A percentile compares a stretch with the other conserved stretches of the same genome.
phyloP scores from a whole-genome alignment of 768 basidiomycete genomes.

The Mrakia blollopis region DNA sequence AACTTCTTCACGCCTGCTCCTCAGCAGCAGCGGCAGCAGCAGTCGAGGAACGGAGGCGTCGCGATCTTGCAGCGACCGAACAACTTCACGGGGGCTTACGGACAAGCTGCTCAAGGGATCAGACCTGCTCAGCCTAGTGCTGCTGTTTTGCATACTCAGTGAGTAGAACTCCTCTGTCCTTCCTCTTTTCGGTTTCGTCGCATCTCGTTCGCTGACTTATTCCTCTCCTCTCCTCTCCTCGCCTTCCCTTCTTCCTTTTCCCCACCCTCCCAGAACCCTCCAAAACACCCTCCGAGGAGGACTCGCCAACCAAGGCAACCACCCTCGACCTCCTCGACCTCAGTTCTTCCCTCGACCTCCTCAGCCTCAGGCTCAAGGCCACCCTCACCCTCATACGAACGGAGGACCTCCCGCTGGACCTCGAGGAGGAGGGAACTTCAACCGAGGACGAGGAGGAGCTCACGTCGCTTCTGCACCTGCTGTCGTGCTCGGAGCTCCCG shows the following conservation, averaged over 20 bases:
- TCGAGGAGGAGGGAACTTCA: conserved; percentile 9
- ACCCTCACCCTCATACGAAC: neutral
- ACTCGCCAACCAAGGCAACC: neutral
- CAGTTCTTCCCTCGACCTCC: conserved; percentile 14
- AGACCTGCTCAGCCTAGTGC: conserved; percentile 9
- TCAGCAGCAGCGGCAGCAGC: neutral
- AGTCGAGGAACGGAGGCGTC: neutral
- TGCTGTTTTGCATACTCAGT: conserved; percentile 6
- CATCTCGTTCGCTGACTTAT: neutral
- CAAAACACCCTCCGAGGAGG: conserved; percentile 23
- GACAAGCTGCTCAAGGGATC: conserved; percentile 11
- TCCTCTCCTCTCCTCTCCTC: too few species aligned
- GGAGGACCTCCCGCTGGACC: neutral
- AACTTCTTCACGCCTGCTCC: conserved; percentile 16
- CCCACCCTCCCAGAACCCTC: neutral
- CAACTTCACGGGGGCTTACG: conserved; percentile 13
- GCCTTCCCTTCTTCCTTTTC: neutral
- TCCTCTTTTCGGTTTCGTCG: neutral
- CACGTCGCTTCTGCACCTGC: neutral
- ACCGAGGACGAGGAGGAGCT: conserved; percentile 15
- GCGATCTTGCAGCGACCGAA: conserved; percentile 16
- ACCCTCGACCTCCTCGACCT: neutral
- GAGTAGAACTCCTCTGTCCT: neutral
- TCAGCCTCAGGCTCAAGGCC: neutral
- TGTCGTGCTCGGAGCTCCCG: neutral